Conservation (phyloP, 2,329 filamentous ascomycete species). For the Colletotrichum liaoningense region DNA sequence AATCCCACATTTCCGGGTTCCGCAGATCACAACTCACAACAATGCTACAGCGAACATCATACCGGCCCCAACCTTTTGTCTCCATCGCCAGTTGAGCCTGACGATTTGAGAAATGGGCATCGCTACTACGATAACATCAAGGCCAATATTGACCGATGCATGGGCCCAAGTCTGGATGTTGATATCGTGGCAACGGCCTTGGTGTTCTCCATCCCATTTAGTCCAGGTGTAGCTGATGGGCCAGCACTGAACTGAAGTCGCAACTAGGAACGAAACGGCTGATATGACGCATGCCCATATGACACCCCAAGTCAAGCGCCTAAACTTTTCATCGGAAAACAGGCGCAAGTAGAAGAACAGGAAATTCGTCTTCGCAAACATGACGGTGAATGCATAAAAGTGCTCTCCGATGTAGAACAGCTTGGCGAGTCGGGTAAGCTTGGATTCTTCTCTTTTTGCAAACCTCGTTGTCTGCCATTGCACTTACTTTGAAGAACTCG, state of each 20-base stretch:
- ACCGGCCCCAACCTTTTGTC: slow-evolving; percentile 56
- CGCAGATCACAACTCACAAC: neutral
- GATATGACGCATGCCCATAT: slow-evolving; percentile 48
- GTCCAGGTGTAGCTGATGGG: slow-evolving; percentile 62
- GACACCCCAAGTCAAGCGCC: slow-evolving; percentile 50
- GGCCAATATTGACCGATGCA: slow-evolving; percentile 57
- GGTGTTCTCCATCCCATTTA: slow-evolving; percentile 58
- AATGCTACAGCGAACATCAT: slow-evolving; percentile 51
- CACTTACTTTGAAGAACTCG: slow-evolving; percentile 41
- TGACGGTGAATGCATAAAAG: slow-evolving; percentile 54
- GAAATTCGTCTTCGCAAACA: slow-evolving; percentile 58
- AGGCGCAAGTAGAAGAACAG: slow-evolving; percentile 64
- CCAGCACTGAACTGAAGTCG: slow-evolving; percentile 57
- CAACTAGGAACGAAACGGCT: slow-evolving; percentile 51
- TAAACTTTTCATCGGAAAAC: slow-evolving; percentile 52
- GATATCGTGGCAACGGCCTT: slow-evolving; percentile 58
- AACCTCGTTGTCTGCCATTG: neutral
- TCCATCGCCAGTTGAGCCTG: slow-evolving; percentile 51
- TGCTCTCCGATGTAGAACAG: slow-evolving; percentile 50
- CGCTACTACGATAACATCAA: slow-evolving; percentile 60
- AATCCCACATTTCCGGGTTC: accelerated
- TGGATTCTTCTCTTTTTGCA: neutral
- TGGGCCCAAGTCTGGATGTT: slow-evolving; percentile 59
- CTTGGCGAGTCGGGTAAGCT: slow-evolving; percentile 20
- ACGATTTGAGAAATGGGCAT: slow-evolving; percentile 56